Conservation (phyloP, 768 basidiomycete species). For the Gloeopeniophorella convolvens region DNA sequence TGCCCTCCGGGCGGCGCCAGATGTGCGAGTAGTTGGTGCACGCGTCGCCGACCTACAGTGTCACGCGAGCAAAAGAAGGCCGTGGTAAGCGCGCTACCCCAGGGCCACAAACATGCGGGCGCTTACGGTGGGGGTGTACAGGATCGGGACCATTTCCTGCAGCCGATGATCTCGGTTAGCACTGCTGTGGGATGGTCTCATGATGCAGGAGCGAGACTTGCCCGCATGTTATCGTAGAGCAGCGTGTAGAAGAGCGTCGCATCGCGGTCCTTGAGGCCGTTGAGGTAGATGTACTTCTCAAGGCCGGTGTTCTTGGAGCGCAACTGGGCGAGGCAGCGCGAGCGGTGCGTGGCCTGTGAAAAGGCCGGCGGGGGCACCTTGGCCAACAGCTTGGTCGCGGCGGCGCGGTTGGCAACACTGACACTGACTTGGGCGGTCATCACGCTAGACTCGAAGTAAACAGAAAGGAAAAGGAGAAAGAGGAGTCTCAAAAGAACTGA, state of each 20-base stretch:
- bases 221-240: slow-evolving; percentile 65
- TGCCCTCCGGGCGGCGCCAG: slow-evolving; percentile 20
- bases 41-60: slow-evolving; percentile 18
- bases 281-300: slow-evolving; percentile 84
- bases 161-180: neutral
- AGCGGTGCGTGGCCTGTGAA: slow-evolving; percentile 40
- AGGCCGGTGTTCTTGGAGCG: slow-evolving; percentile 66
- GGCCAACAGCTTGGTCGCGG: slow-evolving; percentile 13
- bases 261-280: slow-evolving; percentile 67
- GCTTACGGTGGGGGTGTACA: slow-evolving; percentile 91
- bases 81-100: slow-evolving; percentile 74
- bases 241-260: slow-evolving; percentile 73
- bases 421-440: slow-evolving; percentile 17
- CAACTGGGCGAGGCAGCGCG: slow-evolving; percentile 60
- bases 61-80: slow-evolving; percentile 56
- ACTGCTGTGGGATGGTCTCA: neutral
- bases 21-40: slow-evolving; percentile 22
- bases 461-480: neutral
- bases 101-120: slow-evolving; percentile 72
- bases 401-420: slow-evolving; percentile 7
- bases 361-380: slow-evolving; percentile 18
- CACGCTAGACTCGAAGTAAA: too few species aligned
- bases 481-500: neutral
- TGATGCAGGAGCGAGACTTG: slow-evolving; percentile 25
- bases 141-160: slow-evolving; percentile 62